Base-by-base conservation (phyloP, 768 basidiomycete species). In the Lanmaoa rubissima region DNA sequence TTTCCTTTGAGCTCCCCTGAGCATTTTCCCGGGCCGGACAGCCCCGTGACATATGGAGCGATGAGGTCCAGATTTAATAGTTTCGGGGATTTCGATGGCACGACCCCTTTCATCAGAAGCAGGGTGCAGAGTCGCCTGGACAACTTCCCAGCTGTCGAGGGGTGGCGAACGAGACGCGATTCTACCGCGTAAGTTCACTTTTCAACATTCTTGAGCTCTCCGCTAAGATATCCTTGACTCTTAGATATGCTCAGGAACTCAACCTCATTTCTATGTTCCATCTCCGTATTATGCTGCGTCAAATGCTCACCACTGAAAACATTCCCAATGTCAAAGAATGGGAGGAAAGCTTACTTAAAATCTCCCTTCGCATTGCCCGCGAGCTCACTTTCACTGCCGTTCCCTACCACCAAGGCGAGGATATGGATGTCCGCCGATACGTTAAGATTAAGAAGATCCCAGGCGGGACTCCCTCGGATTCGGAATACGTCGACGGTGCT, bases 401-500 rank as follows among this genome's bases (percentile, higher is more conserved):
- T 34, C 79, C 82, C 10, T 86, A 92, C 61, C 82, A 87, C 6
- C 87, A 92, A 68, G 93, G 93, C 2, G 91, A 94, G 63, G 90
- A 92, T 60, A 94, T 98, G 86, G 97, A 98, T 70, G 88, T 97
- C 24, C 80, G 96, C 34, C 84, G 88, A 39, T 97, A 96, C 64
- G 94, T 98, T 46, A 98, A 98, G 75, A 95, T 98, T 73, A 98
- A 99, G 78, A 96, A 96, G 74, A 89, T 98, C 16, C 96, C 97
- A 0, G 97, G 97, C 24, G 97, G 97, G 5, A 78, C 83, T 38
- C 94, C 96, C 19, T 82, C 78, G 28, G 93, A 99, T 70, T 97
- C 94, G 5, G 97, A 99, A 76, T 98, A 94, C 69, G 92, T 99
- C 44, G 90, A 94, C 53, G 97, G 97, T 13, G 92, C 90, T 5